Conservation (phyloP, 306 rosid genomes). For the Myrica gale region DNA sequence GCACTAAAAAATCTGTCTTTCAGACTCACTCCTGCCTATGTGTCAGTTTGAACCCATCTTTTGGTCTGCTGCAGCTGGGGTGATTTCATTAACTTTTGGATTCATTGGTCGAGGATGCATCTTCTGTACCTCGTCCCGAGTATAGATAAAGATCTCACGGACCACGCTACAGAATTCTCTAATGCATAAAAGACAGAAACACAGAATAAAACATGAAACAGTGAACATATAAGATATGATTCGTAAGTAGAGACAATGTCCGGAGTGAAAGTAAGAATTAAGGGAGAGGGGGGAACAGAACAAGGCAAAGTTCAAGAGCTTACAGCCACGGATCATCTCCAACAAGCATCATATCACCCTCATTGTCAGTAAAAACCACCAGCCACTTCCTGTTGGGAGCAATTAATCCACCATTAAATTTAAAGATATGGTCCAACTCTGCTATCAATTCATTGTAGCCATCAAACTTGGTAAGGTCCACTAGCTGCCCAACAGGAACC, state of each 20-base stretch:
- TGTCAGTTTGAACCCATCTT: constrained; percentile 2
- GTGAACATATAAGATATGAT: neutral
- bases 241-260: neutral
- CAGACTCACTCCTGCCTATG: constrained; percentile 8
- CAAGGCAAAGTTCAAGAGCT: constrained; percentile 17
- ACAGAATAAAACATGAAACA: neutral
- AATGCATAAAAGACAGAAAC: constrained; percentile 14
- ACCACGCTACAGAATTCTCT: constrained; percentile 60
- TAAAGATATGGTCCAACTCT: constrained; percentile 52
- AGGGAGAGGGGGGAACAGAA: neutral
- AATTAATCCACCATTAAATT: constrained; percentile 47
- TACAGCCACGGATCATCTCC: constrained; percentile 72
- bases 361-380: constrained; percentile 53
- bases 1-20: neutral
- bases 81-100: constrained; percentile 7
- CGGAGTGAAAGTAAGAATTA: neutral
- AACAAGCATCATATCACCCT: constrained; percentile 65
- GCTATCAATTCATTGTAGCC: constrained; percentile 48
- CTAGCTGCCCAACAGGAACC: constrained; percentile 55
- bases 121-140: constrained; percentile 55
- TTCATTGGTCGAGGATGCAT: neutral
- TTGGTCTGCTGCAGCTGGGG: neutral
- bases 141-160: constrained; percentile 52
- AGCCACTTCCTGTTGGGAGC: constrained; percentile 48
- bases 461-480: constrained; percentile 55